Conservation (phyloP, 176 grass and related monocot species). For the Ensete glaucum region DNA sequence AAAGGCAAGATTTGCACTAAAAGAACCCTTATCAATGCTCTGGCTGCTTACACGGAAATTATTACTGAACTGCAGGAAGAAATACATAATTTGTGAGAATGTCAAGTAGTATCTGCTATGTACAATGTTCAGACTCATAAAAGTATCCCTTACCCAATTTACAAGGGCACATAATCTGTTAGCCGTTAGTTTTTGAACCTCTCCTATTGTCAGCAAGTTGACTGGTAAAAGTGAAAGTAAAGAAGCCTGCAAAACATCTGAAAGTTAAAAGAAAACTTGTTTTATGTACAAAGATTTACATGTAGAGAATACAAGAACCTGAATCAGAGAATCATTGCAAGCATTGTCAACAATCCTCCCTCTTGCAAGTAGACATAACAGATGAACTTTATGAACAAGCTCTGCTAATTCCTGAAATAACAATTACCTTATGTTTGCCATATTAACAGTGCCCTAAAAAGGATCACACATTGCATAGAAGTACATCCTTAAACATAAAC, state of each 20-base stretch:
- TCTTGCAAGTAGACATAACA: constrained; percentile 84
- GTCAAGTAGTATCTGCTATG: constrained; percentile 7
- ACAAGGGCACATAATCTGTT: constrained; percentile 44
- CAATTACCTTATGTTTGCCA: not conserved
- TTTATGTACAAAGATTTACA: constrained; percentile 12
- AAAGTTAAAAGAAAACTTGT: constrained; percentile 15
- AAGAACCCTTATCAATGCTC: constrained; percentile 49
- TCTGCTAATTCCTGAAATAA: constrained; percentile 71
- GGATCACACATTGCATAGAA: not conserved
- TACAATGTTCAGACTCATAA: not conserved
- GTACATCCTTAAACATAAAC: not conserved
- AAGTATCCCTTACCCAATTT: constrained; percentile 53
- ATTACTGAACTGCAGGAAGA: constrained; percentile 63
- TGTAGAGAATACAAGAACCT: constrained; percentile 39
- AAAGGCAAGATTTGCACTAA: constrained; percentile 71
- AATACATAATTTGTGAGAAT: constrained; percentile 17
- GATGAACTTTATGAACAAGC: constrained; percentile 81
- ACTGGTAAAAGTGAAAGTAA: constrained; percentile 75
- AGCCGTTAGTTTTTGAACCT: constrained; percentile 48
- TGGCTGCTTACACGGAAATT: constrained; percentile 56
- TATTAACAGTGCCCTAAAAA: constrained; percentile 5
- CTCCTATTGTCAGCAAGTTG: constrained; percentile 43
- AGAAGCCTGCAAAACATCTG: constrained; percentile 53
- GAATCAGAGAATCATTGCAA: constrained; percentile 84
- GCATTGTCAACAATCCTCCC: constrained; percentile 76